A percentile compares a stretch with the other conserved stretches of the same genome.
These are phyloP conservation scores for Carex arenaria DNA, from an alignment of 202 grass and related monocot genomes.

Conservation along the genomic window DNA sequence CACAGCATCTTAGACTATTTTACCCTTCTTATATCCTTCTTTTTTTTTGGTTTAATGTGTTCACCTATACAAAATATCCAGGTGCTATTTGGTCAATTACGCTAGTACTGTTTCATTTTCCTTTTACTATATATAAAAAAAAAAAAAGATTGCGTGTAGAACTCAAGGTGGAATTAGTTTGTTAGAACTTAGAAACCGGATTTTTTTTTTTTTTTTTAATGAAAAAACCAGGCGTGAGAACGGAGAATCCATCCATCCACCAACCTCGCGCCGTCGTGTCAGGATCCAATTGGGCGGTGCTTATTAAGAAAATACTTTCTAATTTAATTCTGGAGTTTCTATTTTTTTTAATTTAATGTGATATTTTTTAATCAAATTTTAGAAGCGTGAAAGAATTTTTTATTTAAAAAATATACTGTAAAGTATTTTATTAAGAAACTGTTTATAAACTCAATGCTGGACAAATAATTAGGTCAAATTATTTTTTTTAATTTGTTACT, in stretches of 20 bases:
- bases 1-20: not conserved
- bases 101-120: not conserved
- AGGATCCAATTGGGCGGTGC: not conserved
- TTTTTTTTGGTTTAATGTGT: not conserved
- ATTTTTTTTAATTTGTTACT: too few species aligned
- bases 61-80: not conserved
- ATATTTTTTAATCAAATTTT: too few species aligned
- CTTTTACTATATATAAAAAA: not conserved
- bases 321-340: too few species aligned
- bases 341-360: too few species aligned
- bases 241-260: slow-evolving; percentile 46
- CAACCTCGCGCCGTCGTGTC: slow-evolving; percentile 14
- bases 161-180: slow-evolving; percentile 46
- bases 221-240: too few species aligned
- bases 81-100: slow-evolving; percentile 12
- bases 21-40: not conserved
- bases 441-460: too few species aligned
- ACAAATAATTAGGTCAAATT: too few species aligned
- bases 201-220: too few species aligned
- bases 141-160: slow-evolving; percentile 35
- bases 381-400: too few species aligned
- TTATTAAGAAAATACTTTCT: too few species aligned
- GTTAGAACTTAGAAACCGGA: slow-evolving; percentile 36
- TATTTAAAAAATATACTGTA: too few species aligned
- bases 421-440: too few species aligned